These are phyloP conservation scores for Vitis rupestris DNA, from an alignment of 164 flowering plant species.

Conservation along the genomic window DNA sequence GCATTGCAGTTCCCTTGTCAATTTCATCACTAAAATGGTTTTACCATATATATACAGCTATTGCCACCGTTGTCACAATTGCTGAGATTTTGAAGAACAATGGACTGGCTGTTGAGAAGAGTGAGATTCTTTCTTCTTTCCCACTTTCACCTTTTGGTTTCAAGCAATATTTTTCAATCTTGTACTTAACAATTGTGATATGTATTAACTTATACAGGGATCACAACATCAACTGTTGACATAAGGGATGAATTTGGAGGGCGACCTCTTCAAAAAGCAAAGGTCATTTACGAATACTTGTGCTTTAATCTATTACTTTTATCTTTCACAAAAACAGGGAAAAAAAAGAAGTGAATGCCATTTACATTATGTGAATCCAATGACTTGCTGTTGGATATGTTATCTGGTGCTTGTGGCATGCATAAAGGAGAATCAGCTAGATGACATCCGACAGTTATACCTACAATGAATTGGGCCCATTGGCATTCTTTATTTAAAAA, in stretches of 20 bases:
- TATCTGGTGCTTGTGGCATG: too few species aligned
- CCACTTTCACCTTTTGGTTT: not conserved
- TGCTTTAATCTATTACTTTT: too few species aligned
- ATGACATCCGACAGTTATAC: too few species aligned
- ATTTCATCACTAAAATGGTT: not conserved
- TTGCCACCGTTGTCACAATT: conserved; percentile 83
- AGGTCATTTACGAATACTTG: conserved; percentile 21
- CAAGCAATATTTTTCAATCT: not conserved
- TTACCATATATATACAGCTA: conserved; percentile 40
- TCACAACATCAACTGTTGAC: conserved; percentile 50
- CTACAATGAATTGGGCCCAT: too few species aligned
- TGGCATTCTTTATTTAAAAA: too few species aligned
- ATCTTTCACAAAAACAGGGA: too few species aligned
- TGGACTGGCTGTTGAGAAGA: conserved; percentile 74
- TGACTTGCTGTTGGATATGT: too few species aligned
- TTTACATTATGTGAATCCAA: too few species aligned
- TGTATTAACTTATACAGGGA: conserved; percentile 23
- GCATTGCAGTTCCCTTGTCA: not conserved
- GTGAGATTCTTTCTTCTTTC: conserved; percentile 36
- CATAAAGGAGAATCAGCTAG: too few species aligned
- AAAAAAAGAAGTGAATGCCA: too few species aligned
- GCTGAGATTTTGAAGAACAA: conserved; percentile 84
- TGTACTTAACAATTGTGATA: not conserved
- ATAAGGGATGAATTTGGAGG: conserved; percentile 49
- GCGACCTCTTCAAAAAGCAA: conserved; percentile 50